phyloP scores from a whole-genome alignment of 2,329 filamentous ascomycete species.

The Trichoderma cornu-damae region DNA sequence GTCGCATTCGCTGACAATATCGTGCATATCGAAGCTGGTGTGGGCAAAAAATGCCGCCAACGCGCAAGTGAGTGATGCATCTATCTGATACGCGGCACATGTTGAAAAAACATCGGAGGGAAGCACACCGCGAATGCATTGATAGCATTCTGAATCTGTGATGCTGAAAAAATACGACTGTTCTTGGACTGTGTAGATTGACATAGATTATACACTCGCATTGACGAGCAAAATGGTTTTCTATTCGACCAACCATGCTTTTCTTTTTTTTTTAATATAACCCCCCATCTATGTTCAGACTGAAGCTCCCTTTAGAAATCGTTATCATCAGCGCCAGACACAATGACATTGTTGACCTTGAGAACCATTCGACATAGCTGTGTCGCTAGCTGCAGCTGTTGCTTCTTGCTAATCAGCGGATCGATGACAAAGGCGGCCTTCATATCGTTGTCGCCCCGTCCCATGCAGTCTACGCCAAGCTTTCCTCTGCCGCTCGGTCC shows the following conservation, averaged over 20 bases:
- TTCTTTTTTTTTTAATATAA: constrained; percentile 28
- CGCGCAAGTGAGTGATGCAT: too few species aligned
- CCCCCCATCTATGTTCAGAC: constrained; percentile 22
- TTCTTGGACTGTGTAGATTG: constrained; percentile 4
- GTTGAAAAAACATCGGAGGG: too few species aligned
- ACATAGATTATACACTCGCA: constrained; percentile 10
- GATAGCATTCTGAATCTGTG: not conserved
- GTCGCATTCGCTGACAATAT: too few species aligned
- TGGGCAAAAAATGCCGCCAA: too few species aligned
- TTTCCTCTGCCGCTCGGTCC: constrained; percentile 46
- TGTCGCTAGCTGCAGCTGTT: constrained; percentile 92
- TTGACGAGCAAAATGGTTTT: constrained; percentile 17
- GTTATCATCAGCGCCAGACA: constrained; percentile 78
- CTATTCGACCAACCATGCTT: constrained; percentile 24
- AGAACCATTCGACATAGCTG: constrained; percentile 98
- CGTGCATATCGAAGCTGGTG: too few species aligned
- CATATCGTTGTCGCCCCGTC: constrained; percentile 93
- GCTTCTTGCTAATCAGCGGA: constrained; percentile 94
- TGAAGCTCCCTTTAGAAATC: constrained; percentile 61
- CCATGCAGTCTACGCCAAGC: constrained; percentile 97
- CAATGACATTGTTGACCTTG: constrained; percentile 95
- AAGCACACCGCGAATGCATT: too few species aligned
- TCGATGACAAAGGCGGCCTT: constrained; percentile 97
- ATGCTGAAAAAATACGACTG: too few species aligned
- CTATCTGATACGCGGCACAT: too few species aligned